Base-by-base conservation (phyloP, 305 asterid species). In the Fraxinus paxiana region DNA sequence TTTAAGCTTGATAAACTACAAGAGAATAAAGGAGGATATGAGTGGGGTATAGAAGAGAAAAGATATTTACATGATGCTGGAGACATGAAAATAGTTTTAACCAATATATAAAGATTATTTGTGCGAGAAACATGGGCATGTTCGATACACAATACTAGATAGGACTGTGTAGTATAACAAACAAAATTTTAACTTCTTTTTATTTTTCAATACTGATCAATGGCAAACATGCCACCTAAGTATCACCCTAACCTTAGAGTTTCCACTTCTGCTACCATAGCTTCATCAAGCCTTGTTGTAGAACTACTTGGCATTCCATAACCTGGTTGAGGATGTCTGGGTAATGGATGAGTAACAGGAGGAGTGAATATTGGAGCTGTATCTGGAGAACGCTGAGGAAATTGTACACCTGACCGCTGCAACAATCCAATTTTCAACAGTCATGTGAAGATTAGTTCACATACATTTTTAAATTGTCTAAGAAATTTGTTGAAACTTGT, bases 221-320 rank as follows among this genome's bases (percentile, higher is more conserved):
- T 54, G 10, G 33, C 71, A 63, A 63, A 63, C 71, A 63, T 63
- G 71, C 33, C 15, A 63, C 71, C n/a, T 24, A n/a, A 24, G 71
- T 31, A 63, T 9, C 85, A 31, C 24, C 77, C 80, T 69, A 80
- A 94, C 98, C 98, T 94, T 79, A 96, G 82, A 82, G 48, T 91
- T 85, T 83, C 95, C 63, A 56, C 35, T 54, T 96, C 99, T n/a
- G 96, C 92, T 34, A 97, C 95, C 99, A 96, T 94, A 35, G 96
- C 98, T 86, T 94, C 93, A 71, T 94, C 98, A 34, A 96, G 99
- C 87, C 98, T 88, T 2, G 91, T 89, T 34, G 98, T 87, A 79
- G 99, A 94, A 84, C 91, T 93, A 87, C 91, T 90, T n/a, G 99
- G 97, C 98, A 96, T 96, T 83, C 99, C 99, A 84, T 92, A 90